Evolutionary conservation across 1,139 yeast genomes (phyloP).

Genomic region (Kluyveromyces sp.): DNA sequence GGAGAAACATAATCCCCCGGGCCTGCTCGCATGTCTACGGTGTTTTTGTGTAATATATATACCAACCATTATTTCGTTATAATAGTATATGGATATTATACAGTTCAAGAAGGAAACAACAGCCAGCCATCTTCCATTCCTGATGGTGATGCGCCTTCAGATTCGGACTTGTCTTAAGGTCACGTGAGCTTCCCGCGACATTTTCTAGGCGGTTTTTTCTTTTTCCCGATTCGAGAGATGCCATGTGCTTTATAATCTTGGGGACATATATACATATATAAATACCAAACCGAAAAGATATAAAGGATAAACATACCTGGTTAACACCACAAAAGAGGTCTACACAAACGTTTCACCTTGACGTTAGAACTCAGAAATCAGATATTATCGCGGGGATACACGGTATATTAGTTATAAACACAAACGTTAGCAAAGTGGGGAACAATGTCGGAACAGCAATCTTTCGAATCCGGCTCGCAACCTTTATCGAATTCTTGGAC

Average conservation of each 20-base stretch:
- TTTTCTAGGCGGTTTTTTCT: too few species aligned
- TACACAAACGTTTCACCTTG: too few species aligned
- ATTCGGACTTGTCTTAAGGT: too few species aligned
- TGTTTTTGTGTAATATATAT: slow-evolving; percentile 1
- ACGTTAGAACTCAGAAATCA: background rate
- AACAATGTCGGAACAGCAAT: background rate
- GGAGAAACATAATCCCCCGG: background rate
- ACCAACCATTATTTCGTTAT: background rate
- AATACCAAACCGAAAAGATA: too few species aligned
- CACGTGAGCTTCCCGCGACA: too few species aligned
- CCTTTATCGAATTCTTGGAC: slow-evolving; percentile 21
- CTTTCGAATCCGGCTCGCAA: slow-evolving; percentile 14
- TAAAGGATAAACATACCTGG: too few species aligned
- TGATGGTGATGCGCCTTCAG: too few species aligned
- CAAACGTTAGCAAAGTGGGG: background rate
- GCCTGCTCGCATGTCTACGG: too few species aligned
- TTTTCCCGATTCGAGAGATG: background rate
- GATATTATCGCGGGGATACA: background rate
- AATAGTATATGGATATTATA: background rate
- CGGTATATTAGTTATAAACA: background rate
- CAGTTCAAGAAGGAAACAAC: background rate
- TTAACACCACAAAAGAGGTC: too few species aligned
- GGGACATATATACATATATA: background rate
- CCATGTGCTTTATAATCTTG: background rate
- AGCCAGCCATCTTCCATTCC: background rate